Conservation (phyloP, 2,329 filamentous ascomycete species). For the Onygenales sp. region DNA sequence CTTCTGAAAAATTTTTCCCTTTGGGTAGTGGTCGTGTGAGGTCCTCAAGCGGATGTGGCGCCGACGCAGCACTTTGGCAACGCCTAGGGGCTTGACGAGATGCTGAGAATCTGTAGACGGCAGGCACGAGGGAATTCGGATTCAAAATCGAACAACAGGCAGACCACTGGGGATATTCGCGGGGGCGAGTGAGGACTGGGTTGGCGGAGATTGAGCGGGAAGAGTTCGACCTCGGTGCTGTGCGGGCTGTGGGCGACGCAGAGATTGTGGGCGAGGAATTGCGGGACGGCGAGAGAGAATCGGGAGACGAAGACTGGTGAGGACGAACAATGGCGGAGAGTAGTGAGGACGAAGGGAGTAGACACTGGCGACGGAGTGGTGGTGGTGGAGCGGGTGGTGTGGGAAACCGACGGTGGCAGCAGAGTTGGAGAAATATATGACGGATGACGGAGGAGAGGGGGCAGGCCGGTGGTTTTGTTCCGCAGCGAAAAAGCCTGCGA, state of each 20-base stretch:
- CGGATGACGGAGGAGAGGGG: background rate
- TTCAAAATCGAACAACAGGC: no score
- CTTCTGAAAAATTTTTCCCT: background rate
- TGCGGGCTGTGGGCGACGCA: no score
- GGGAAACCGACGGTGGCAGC: background rate
- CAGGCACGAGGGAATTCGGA: no score
- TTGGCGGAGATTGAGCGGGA: no score
- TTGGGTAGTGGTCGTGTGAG: background rate
- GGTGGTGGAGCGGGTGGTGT: background rate
- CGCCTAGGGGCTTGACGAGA: no score
- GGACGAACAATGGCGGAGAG: background rate
- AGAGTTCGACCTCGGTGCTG: no score
- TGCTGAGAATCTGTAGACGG: no score
- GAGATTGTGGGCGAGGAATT: background rate
- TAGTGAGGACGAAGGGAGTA: background rate
- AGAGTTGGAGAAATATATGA: constrained; percentile 2
- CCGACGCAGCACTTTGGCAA: no score
- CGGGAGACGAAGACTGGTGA: background rate
- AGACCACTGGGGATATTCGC: no score
- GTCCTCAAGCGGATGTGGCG: no score
- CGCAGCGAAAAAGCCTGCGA: background rate
- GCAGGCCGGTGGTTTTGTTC: constrained; percentile 1
- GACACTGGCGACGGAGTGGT: background rate
- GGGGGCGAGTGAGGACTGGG: no score
- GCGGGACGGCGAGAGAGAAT: background rate